Percentiles rank a stretch among this genome's conserved stretches.
Evolutionary conservation across 2,329 filamentous ascomycete species (phyloP).

Genomic region (Neofusicoccum cordaticola): DNA sequence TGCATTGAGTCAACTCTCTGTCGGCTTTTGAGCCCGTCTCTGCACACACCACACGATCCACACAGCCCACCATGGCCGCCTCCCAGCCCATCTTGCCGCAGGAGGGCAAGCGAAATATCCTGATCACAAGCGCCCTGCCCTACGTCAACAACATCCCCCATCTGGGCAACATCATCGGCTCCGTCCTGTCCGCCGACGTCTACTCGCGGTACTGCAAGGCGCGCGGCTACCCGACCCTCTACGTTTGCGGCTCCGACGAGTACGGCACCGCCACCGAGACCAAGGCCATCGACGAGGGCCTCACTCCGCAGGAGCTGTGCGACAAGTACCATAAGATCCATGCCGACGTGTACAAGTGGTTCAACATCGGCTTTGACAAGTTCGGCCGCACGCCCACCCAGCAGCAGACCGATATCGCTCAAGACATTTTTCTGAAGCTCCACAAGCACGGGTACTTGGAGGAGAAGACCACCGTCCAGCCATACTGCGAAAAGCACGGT

Average conservation of each 20-base stretch:
- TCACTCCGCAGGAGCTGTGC: slow-evolving; percentile 80
- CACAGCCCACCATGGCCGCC: slow-evolving; percentile 19
- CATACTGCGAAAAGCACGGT: slow-evolving; percentile 74
- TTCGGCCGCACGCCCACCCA: slow-evolving; percentile 89
- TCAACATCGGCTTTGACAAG: slow-evolving; percentile 89
- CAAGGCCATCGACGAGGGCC: slow-evolving; percentile 83
- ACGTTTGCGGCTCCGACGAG: slow-evolving; percentile 85
- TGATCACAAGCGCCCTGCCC: slow-evolving; percentile 88
- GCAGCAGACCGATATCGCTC: slow-evolving; percentile 88
- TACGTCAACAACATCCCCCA: slow-evolving; percentile 77
- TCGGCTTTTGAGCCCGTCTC: slow-evolving; percentile 1
- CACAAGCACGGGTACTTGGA: slow-evolving; percentile 84
- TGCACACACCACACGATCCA: background rate
- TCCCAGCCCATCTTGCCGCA: slow-evolving; percentile 47
- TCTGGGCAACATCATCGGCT: slow-evolving; percentile 84
- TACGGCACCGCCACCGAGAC: slow-evolving; percentile 96
- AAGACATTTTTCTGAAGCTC: slow-evolving; percentile 85
- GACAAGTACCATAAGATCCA: slow-evolving; percentile 90
- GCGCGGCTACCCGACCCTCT: slow-evolving; percentile 75
- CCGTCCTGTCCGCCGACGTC: slow-evolving; percentile 84
- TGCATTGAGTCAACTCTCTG: background rate
- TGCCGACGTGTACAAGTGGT: slow-evolving; percentile 92
- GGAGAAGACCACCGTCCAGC: slow-evolving; percentile 83
- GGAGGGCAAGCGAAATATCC: slow-evolving; percentile 71
- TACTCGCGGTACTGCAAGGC: slow-evolving; percentile 73